phyloP scores from a whole-genome alignment of 169 alveolate species.

The Plasmodium inui region DNA sequence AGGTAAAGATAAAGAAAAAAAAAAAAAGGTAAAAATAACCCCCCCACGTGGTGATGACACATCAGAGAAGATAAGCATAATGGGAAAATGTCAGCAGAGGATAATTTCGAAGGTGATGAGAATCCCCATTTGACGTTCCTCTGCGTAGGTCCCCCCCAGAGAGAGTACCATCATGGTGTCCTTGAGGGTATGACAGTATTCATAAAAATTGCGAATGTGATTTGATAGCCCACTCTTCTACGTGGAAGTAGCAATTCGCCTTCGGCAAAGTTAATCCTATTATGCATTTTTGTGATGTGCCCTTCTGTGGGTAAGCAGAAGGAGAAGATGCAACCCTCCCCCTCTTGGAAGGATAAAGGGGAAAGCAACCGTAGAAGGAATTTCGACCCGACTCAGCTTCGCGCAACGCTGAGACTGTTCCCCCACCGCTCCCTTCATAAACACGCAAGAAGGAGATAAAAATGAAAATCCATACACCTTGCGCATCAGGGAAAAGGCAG shows the following conservation, averaged over 20 bases:
- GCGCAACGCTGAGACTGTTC: neutral
- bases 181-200: neutral
- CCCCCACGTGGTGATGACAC: neutral
- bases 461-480: neutral
- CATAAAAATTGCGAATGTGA: neutral
- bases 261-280: neutral
- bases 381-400: neutral
- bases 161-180: neutral
- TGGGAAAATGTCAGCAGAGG: neutral
- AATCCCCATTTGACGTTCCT: no score
- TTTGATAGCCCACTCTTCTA: neutral
- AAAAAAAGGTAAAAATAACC: no score
- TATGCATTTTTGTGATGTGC: neutral
- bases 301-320: neutral
- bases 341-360: neutral
- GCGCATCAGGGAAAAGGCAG: neutral
- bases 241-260: neutral
- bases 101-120: neutral
- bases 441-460: neutral
- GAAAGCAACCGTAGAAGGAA: neutral
- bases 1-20: no score
- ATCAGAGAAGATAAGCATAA: neutral
- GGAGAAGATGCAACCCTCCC: neutral
- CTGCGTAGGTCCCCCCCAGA: no score
- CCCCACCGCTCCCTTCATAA: neutral